Evolutionary conservation across 139 green algal genomes (phyloP).

Genomic region (Volvox africanus): DNA sequence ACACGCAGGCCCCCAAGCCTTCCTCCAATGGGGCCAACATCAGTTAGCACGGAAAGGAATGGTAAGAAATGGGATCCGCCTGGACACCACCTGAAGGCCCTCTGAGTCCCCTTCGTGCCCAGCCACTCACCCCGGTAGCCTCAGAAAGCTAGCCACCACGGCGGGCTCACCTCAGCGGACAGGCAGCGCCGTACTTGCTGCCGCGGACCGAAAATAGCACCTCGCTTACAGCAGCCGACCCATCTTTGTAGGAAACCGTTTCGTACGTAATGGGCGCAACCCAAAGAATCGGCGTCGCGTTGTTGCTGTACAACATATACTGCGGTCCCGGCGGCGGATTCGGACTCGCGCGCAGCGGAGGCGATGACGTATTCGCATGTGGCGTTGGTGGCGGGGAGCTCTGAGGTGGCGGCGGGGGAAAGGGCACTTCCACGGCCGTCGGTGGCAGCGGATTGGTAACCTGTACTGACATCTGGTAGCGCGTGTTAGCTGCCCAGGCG

Average conservation of each 20-base stretch:
- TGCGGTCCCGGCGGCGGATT: background rate
- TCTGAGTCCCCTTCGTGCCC: too few relatives aligned
- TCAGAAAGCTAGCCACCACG: background rate
- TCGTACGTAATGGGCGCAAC: constrained; percentile 30
- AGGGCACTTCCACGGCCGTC: background rate
- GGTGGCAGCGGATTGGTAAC: constrained; percentile 1
- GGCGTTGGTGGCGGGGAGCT: background rate
- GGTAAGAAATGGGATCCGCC: too few relatives aligned
- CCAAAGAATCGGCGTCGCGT: constrained; percentile 47
- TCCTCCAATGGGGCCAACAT: too few relatives aligned
- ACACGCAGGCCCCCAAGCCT: too few relatives aligned
- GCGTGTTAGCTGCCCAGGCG: constrained; percentile 38
- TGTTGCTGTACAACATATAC: constrained; percentile 22
- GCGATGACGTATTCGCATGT: background rate
- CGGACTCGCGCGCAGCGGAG: background rate
- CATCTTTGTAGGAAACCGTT: background rate
- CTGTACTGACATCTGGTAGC: constrained; percentile 32
- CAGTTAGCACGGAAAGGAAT: too few relatives aligned
- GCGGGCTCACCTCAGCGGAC: constrained; percentile 33
- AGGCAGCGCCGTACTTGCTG: constrained; percentile 49
- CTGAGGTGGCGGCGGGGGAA: constrained; percentile 12
- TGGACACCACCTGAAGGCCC: too few relatives aligned
- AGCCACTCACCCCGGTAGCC: too few relatives aligned
- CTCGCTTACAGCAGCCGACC: too few relatives aligned
- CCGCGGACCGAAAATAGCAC: constrained; percentile 44